Base-by-base conservation (phyloP, 768 basidiomycete species). In the Tylopilus intermedius region DNA sequence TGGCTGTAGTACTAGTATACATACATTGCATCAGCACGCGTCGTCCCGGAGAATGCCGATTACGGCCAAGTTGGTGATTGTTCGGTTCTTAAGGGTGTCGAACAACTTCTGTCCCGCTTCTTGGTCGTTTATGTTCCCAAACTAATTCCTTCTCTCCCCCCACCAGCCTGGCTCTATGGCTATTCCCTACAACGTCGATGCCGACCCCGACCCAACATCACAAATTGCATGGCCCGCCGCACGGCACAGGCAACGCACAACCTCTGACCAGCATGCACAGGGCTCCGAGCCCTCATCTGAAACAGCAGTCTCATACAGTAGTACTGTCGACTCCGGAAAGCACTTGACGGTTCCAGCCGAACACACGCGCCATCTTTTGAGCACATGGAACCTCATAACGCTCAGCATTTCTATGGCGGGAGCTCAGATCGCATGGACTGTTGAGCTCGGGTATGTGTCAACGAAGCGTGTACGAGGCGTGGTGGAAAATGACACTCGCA, bases 371-470 rank as follows among this genome's bases (percentile, higher is more conserved):
- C 64, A 51, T 35, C 69, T 62, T 21, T 49, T 72, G 35, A 68
- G 57, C 11, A 81, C 82, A 67, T 86, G 85, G 85, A 76, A 88
- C 66, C 79, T 93, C 52, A 78, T 91, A 62, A 88, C 88, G 2
- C 74, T 93, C 60, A 90, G 86, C 54, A 80, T 96, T 55, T 90
- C 93, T 8, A 94, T 98, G 89, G 92, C 84, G 41, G 95, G 95
- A 14, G 90, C 89, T 6, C 90, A 96, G 72, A 84, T 97, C 24
- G 88, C 91, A 1, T 97, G 94, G 94, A 95, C 93, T 1, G 88
- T 96, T 4, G 93, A 95, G 65, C 81, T 94, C 24, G 92, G 91
- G 92, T 94, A 63, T 58, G 86, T 71, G 27, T 49, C 32, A 8
- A 43, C 21, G 22, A 15, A 8, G 29, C 49, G 42, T 52, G 49